These are phyloP conservation scores for Blastobotrys terrestris DNA, from an alignment of 805 yeast species.

Conservation along the genomic window DNA sequence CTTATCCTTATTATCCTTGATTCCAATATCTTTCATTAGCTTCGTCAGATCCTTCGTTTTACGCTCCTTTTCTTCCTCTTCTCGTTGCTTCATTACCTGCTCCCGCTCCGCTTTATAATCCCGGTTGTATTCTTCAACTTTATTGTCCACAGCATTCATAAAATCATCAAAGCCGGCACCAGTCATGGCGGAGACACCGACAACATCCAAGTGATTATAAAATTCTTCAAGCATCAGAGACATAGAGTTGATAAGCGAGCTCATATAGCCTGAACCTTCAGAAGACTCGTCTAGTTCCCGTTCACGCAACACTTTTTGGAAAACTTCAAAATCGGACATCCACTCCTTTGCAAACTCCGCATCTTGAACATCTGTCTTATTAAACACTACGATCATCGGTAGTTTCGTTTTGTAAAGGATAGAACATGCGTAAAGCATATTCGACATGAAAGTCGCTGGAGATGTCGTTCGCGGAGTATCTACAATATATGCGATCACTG, in stretches of 20 bases:
- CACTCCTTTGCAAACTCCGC: slow-evolving; percentile 88
- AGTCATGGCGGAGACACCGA: slow-evolving; percentile 85
- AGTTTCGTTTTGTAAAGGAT: slow-evolving; percentile 90
- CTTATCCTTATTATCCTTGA: slow-evolving; percentile 36
- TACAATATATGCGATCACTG: slow-evolving; percentile 89
- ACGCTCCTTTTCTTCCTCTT: slow-evolving; percentile 62
- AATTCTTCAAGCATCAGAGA: slow-evolving; percentile 94
- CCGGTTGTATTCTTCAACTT: slow-evolving; percentile 79
- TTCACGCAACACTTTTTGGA: slow-evolving; percentile 68
- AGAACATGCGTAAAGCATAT: slow-evolving; percentile 97
- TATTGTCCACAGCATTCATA: slow-evolving; percentile 72
- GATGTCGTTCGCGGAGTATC: slow-evolving; percentile 94
- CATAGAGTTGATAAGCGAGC: slow-evolving; percentile 89
- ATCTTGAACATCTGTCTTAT: slow-evolving; percentile 83
- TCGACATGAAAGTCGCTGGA: slow-evolving; percentile 96
- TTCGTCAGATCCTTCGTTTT: slow-evolving; percentile 65
- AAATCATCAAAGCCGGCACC: slow-evolving; percentile 95
- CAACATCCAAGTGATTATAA: slow-evolving; percentile 86
- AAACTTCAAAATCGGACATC: slow-evolving; percentile 94
- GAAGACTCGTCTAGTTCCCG: slow-evolving; percentile 60
- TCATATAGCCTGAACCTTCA: slow-evolving; percentile 82
- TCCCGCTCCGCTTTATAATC: slow-evolving; percentile 85
- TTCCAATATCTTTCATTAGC: slow-evolving; percentile 82
- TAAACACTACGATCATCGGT: slow-evolving; percentile 95
- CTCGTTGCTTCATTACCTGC: slow-evolving; percentile 65